Conservation (phyloP, 441 rosid genomes). For the Metrosideros polymorpha region DNA sequence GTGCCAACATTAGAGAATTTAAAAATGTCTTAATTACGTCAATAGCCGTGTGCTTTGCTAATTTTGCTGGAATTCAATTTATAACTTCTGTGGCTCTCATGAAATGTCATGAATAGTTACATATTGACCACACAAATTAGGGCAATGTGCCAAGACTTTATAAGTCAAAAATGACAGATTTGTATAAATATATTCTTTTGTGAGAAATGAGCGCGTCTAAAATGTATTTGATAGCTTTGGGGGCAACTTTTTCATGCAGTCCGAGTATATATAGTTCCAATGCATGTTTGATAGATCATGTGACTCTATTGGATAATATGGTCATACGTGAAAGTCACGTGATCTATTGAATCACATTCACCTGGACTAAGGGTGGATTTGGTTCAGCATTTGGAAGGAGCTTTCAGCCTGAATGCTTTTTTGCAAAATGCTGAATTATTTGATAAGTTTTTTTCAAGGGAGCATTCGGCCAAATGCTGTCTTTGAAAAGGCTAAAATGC, state of each 20-base stretch:
- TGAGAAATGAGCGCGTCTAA: not conserved
- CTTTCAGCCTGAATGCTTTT: too few species aligned
- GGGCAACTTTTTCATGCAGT: not conserved
- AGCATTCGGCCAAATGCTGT: too few species aligned
- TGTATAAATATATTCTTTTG: not conserved
- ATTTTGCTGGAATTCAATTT: not conserved
- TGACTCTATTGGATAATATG: not conserved
- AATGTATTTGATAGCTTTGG: not conserved
- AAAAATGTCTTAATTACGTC: not conserved
- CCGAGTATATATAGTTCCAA: not conserved
- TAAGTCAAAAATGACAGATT: not conserved
- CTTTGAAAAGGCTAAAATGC: too few species aligned
- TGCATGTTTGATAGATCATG: not conserved
- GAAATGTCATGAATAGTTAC: not conserved
- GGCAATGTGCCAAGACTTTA: not conserved
- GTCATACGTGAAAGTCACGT: too few species aligned
- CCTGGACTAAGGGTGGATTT: too few species aligned
- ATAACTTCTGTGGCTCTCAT: not conserved
- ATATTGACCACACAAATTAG: not conserved
- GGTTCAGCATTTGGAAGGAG: too few species aligned
- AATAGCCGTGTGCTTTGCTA: not conserved
- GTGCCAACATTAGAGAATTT: not conserved
- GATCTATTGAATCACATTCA: not conserved
- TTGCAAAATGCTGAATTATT: too few species aligned
- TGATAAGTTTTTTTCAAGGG: too few species aligned